Evolutionary conservation across 2,329 filamentous ascomycete species (phyloP).

Genomic region (Diaporthe citri): DNA sequence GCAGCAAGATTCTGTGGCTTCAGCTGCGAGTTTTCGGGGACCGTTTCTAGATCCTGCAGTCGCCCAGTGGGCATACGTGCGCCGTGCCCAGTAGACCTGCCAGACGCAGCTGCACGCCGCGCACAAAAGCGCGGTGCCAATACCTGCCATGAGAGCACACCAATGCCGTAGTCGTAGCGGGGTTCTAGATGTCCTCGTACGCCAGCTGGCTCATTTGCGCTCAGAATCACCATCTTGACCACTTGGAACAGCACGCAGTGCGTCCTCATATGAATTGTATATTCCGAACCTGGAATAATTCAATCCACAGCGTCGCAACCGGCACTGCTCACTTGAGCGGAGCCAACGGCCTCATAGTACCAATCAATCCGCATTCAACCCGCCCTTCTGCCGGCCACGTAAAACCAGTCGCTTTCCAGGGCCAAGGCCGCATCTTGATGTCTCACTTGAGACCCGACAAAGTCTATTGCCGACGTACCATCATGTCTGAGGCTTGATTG

Average conservation of each 20-base stretch:
- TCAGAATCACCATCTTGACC: neutral
- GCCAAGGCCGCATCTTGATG: neutral
- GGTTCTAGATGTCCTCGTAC: neutral
- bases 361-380: neutral
- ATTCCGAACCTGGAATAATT: neutral
- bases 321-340: neutral
- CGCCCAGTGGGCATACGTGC: slow-evolving; percentile 25
- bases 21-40: neutral
- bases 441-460: slow-evolving; percentile 17
- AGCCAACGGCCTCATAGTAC: neutral
- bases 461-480: slow-evolving; percentile 6
- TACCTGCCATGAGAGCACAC: neutral
- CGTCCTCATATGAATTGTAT: neutral
- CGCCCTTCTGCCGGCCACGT: neutral
- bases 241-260: neutral
- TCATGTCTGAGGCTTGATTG: neutral
- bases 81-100: slow-evolving; percentile 25
- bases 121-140: slow-evolving; percentile 7
- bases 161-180: neutral
- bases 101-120: slow-evolving; percentile 19
- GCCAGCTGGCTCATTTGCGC: neutral
- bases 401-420: neutral
- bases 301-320: neutral
- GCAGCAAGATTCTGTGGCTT: neutral
- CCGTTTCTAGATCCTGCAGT: slow-evolving; percentile 8